Evolutionary conservation across 2,329 filamentous ascomycete genomes (phyloP), one percentile per base, ranked within the genome.

Genomic region (Paraphaeosphaeria minitans): DNA sequence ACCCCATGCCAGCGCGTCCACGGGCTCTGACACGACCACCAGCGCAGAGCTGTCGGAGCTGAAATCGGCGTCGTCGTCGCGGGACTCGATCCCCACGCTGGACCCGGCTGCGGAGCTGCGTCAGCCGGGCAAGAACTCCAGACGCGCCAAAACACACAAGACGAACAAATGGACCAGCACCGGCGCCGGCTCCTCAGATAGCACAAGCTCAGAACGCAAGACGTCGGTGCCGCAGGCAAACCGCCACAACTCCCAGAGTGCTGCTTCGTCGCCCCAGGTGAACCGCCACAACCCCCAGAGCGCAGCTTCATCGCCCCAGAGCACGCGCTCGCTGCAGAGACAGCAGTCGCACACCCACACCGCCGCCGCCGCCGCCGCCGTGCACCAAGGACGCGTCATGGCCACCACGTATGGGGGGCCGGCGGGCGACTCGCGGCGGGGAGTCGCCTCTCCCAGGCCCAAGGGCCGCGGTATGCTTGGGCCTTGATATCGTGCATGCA

Each of bases 361-460:
- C 55, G 59, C 64, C 58, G 27, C 27, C 27, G 27, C 27, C 21
- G 49, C 66, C 41, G 55, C 64, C 58, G 46, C 62, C 7, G 55
- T 46, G 14, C 64, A 58, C 33, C 64, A 71, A 56, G 62, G 59
- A 59, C 70, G 66, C 63, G 75, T 71, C 60, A 77, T 77, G 74
- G 73, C 74, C 65, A 71, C 73, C 62, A 63, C 68, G 51, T 77
- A 75, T 70, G 71, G 71, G 35, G 71, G 59, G 61, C 65, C 72
- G 61, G 69, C 76, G 63, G 74, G 73, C 64, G 77, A 79, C 67
- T 69, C 75, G 68, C 77, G 78, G 63, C 73, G 77, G 57, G 75
- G 71, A 57, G 73, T 79, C 46, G 66, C 75, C 47, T 80, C 78
- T 71, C 78, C 78, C 64, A 73, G 78, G 59, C 77, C 77, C 37